Conservation (phyloP, 192 early-diverging fungal species). For the Coemansia sp. region DNA sequence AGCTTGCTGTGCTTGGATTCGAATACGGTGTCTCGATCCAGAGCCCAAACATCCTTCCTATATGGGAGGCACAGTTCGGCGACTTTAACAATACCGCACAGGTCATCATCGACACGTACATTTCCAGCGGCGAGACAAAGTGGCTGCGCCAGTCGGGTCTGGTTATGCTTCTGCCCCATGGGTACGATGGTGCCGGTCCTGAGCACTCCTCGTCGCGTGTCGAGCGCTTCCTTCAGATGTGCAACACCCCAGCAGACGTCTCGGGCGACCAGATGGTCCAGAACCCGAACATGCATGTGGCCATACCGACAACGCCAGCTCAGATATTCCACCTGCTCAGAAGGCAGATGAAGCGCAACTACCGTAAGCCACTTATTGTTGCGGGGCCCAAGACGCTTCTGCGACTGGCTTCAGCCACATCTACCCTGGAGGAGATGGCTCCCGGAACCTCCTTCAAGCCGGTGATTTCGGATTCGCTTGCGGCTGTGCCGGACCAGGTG, state of each 20-base stretch:
- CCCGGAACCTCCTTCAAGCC: conserved; percentile 85
- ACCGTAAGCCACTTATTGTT: conserved; percentile 93
- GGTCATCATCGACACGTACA: conserved; percentile 91
- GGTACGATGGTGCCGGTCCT: conserved; percentile 93
- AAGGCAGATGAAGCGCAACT: conserved; percentile 85
- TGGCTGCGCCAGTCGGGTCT: conserved; percentile 92
- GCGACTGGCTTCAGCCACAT: conserved; percentile 66
- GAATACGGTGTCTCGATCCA: conserved; percentile 94
- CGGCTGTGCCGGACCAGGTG: conserved; percentile 37
- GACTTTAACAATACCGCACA: conserved; percentile 98
- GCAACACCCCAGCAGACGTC: conserved; percentile 74
- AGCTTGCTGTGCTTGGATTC: conserved; percentile 94
- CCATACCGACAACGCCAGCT: conserved; percentile 88
- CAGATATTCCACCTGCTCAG: conserved; percentile 97
- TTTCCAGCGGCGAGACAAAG: conserved; percentile 87
- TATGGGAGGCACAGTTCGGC: conserved; percentile 99
- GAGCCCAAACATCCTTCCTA: conserved; percentile 79
- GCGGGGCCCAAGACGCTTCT: conserved; percentile 73
- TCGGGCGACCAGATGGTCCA: conserved; percentile 50
- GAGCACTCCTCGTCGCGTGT: conserved; percentile 92
- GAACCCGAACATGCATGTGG: conserved; percentile 93
- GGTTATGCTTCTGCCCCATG: conserved; percentile 92
- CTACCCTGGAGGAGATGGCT: conserved; percentile 77
- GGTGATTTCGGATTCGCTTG: conserved; percentile 66
- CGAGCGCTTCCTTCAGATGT: conserved; percentile 94